Conservation (phyloP, 2,329 filamentous ascomycete genomes). For the Sclerotinia spermophila region DNA sequence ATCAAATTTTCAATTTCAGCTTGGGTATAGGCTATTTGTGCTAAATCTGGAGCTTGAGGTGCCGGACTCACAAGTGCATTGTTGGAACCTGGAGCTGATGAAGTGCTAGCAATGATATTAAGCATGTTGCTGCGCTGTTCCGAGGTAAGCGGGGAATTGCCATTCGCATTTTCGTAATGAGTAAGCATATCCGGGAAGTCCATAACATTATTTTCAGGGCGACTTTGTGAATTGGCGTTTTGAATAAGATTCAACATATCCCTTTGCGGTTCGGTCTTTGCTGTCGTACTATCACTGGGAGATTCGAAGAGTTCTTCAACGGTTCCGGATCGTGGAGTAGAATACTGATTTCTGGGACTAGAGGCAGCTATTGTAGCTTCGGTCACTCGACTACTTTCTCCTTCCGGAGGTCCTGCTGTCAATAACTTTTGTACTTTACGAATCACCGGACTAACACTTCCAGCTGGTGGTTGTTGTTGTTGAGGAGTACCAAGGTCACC, state of each 20-base stretch:
- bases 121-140: constrained; percentile 58
- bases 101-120: constrained; percentile 52
- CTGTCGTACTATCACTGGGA: constrained; percentile 45
- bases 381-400: constrained; percentile 2
- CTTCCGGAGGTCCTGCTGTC: constrained; percentile 34
- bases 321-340: constrained; percentile 44
- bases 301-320: constrained; percentile 60
- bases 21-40: constrained; percentile 64
- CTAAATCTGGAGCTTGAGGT: constrained; percentile 47
- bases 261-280: constrained; percentile 57
- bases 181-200: constrained; percentile 51
- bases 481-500: constrained; percentile 47
- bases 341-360: constrained; percentile 34
- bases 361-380: constrained; percentile 32
- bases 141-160: constrained; percentile 52
- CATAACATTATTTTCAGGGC: constrained; percentile 37
- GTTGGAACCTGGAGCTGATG: constrained; percentile 31
- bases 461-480: constrained; percentile 24
- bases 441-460: constrained; percentile 31
- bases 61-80: constrained; percentile 36
- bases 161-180: constrained; percentile 42
- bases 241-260: constrained; percentile 65
- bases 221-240: constrained; percentile 55
- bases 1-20: constrained; percentile 76
- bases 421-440: constrained; percentile 35